phyloP scores from a whole-genome alignment of 805 yeast genomes.

The Kuraishia cidri region DNA sequence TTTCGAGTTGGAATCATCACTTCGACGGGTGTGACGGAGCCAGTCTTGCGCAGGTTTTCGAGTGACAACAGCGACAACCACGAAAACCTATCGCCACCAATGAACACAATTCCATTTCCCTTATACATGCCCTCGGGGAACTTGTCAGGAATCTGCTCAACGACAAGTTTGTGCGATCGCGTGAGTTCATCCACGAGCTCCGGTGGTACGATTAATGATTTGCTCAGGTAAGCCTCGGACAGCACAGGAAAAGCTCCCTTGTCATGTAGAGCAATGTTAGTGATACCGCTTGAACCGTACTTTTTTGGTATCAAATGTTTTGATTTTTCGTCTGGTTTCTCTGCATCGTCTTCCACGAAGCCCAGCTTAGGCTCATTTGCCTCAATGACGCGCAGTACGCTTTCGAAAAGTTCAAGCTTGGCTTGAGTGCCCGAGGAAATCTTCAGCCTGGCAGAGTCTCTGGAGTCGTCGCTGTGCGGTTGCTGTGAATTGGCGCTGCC shows the following conservation, averaged over 20 bases:
- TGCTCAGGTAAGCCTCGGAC: slow-evolving; percentile 41
- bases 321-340: slow-evolving; percentile 3
- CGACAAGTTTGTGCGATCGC: slow-evolving; percentile 36
- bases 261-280: slow-evolving; percentile 21
- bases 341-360: neutral
- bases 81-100: slow-evolving; percentile 71
- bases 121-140: slow-evolving; percentile 29
- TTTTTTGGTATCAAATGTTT: slow-evolving; percentile 8
- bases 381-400: no score
- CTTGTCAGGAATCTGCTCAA: slow-evolving; percentile 23
- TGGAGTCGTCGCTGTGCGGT: no score
- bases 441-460: no score
- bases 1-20: slow-evolving; percentile 34
- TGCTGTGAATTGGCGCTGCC: no score
- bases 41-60: slow-evolving; percentile 32
- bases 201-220: slow-evolving; percentile 37
- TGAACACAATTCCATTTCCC: slow-evolving; percentile 58
- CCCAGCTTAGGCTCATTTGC: no score
- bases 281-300: slow-evolving; percentile 17
- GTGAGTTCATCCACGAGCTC: slow-evolving; percentile 34
- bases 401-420: no score
- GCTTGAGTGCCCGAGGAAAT: neutral
- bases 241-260: slow-evolving; percentile 23
- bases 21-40: slow-evolving; percentile 40
- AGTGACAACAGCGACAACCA: slow-evolving; percentile 52